These are phyloP conservation scores for Pyrenula massariospora DNA, from an alignment of 495 filamentous ascomycete genomes.

Conservation along the genomic window DNA sequence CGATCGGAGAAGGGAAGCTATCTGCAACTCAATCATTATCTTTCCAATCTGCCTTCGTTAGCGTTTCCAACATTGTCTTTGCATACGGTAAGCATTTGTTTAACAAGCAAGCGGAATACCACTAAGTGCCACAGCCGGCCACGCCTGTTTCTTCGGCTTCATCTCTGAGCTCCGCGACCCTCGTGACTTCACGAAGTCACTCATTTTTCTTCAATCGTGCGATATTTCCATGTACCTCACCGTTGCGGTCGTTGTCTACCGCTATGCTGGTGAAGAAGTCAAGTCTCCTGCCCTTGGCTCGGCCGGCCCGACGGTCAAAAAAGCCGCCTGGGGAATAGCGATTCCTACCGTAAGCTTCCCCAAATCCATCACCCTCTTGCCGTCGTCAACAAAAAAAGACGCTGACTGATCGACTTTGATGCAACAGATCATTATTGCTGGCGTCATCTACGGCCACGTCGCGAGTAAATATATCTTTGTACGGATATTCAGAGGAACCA, in stretches of 20 bases:
- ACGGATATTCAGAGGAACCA: conserved; percentile 40
- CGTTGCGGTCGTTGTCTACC: conserved; percentile 59
- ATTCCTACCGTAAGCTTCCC: conserved; percentile 45
- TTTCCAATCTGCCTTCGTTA: conserved; percentile 22
- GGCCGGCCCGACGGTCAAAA: conserved; percentile 46
- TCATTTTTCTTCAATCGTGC: conserved; percentile 49
- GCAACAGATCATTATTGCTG: conserved; percentile 42
- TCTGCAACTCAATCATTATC: conserved; percentile 5
- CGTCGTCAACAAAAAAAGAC: not conserved
- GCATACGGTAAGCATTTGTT: conserved; percentile 32
- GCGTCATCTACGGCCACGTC: conserved; percentile 56
- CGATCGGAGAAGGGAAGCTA: conserved; percentile 21
- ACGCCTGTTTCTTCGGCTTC: conserved; percentile 66
- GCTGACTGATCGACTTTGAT: not conserved
- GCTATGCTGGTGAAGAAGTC: conserved; percentile 56
- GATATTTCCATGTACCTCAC: conserved; percentile 59
- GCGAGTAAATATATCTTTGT: conserved; percentile 51
- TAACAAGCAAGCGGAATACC: too few species aligned
- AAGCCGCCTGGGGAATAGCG: conserved; percentile 65
- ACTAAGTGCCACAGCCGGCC: conserved; percentile 44
- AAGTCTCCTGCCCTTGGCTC: conserved; percentile 57
- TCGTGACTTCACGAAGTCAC: conserved; percentile 52
- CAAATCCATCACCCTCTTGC: not conserved
- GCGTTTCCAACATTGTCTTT: conserved; percentile 36
- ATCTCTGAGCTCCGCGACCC: conserved; percentile 68